phyloP scores from a whole-genome alignment of 768 basidiomycete species.

The Candolleomyces aberdarensis region DNA sequence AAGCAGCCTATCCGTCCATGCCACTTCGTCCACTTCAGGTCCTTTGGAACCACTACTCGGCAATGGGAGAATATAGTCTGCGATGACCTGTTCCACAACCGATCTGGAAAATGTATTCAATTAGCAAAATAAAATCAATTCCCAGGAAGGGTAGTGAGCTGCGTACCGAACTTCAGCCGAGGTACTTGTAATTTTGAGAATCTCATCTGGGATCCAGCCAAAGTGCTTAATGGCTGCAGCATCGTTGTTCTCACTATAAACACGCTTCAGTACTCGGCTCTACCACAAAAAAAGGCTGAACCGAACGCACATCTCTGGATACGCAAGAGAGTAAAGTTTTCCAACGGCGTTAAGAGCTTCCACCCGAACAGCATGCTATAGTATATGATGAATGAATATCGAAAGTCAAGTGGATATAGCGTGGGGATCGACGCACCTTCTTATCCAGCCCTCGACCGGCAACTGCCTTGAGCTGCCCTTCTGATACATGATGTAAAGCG shows the following conservation, averaged over 20 bases:
- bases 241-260: constrained; percentile 74
- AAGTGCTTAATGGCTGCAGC: constrained; percentile 73
- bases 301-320: constrained; percentile 81
- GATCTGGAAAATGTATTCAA: constrained; percentile 25
- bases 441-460: constrained; percentile 79
- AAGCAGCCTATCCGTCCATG: constrained; percentile 85
- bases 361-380: constrained; percentile 54
- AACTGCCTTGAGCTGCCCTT: constrained; percentile 56
- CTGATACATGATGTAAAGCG: constrained; percentile 75
- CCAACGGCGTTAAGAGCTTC: constrained; percentile 80
- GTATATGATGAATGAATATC: background rate
- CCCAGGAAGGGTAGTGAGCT: background rate
- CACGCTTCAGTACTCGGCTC: background rate
- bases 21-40: constrained; percentile 67
- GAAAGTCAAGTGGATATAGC: background rate
- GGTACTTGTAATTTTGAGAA: constrained; percentile 56
- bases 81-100: constrained; percentile 62
- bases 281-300: constrained; percentile 1
- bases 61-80: constrained; percentile 80
- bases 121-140: background rate
- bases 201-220: constrained; percentile 84
- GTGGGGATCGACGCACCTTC: constrained; percentile 51
- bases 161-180: constrained; percentile 58
- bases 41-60: constrained; percentile 52
- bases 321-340: constrained; percentile 77